Base-by-base conservation (phyloP, 768 basidiomycete species). In the Lepiota venenata region DNA sequence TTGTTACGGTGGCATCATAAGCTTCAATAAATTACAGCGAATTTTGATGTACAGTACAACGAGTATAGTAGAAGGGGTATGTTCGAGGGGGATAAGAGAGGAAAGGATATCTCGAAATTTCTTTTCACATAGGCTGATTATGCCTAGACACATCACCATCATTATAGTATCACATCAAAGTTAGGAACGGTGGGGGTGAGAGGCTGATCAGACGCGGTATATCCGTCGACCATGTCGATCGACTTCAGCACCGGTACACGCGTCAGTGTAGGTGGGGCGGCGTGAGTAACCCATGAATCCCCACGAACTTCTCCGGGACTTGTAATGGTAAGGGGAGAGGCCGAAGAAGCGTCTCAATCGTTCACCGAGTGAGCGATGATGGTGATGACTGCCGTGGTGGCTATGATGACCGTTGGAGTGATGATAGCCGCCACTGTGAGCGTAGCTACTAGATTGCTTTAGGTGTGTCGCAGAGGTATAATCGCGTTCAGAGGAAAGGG, bases 291-390 rank as follows among this genome's bases (percentile, higher is more conserved):
- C 80, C 64, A 82, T 71, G 68, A 82, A 80, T 2, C 81, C 81
- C 81, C 80, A 82, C 2, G 74, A 74, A 42, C 71, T 71, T 50
- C 69, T 66, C 60, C 75, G 70, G 25, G 72, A 73, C 57, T 74
- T 74, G 61, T 76, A 74, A 49, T 71, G 74, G 57, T 74, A 71
- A 6, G 72, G 74, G 6, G 75, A 74, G 16, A 82, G 67, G 16
- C 81, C 81, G 58, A 82, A 80, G 69, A 82, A 81, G 27, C 74
- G 77, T 38, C 77, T 74, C 29, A 82, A 52, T 43, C 81, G 79
- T 22, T 78, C 73, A 32, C 73, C 74, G 14, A 75, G 70, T 1
- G 51, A 55, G 42, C 54, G 47, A 40, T 40, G 47, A 38, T 53
- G 37, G 16, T 29, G 57, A 43, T 10, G 55, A 25, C 25, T 25